Conservation (phyloP, 2,329 filamentous ascomycete species). For the Diaporthe ampelina region DNA sequence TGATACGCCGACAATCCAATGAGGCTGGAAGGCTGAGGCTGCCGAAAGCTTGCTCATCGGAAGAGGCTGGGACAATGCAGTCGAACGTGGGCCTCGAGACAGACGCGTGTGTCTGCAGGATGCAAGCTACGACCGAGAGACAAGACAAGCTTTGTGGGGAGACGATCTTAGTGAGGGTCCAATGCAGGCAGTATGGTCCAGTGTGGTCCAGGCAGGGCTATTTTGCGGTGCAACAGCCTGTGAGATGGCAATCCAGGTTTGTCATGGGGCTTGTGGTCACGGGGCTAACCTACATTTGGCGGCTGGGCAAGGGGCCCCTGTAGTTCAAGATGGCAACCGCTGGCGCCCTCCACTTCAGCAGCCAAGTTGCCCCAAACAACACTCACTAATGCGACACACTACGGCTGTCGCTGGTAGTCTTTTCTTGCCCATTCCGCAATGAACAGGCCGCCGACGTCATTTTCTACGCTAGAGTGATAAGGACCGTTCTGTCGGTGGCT, state of each 20-base stretch:
- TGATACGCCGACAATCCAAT: not conserved
- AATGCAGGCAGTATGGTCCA: not conserved
- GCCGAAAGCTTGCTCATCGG: not conserved
- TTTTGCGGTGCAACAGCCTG: not conserved
- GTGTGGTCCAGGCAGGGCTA: not conserved
- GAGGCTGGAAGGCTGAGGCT: not conserved
- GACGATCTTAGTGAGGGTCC: slow-evolving; percentile 18
- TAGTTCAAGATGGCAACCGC: not conserved
- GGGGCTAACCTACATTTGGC: not conserved
- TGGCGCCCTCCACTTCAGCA: not conserved
- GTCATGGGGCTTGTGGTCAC: not conserved
- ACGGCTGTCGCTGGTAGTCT: not conserved
- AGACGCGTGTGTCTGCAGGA: not conserved
- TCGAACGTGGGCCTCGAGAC: not conserved
- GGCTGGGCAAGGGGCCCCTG: slow-evolving; percentile 22
- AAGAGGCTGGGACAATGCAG: not conserved
- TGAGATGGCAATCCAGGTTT: not conserved
- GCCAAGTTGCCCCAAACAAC: slow-evolving; percentile 6
- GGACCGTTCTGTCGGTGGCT: not conserved
- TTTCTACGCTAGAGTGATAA: slow-evolving; percentile 7
- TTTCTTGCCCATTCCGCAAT: not conserved
- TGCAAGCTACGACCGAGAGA: not conserved
- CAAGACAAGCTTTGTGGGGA: slow-evolving; percentile 31
- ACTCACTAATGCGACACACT: not conserved
- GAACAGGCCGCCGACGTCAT: slow-evolving; percentile 24